Evolutionary conservation across 2,329 filamentous ascomycete species (phyloP).

Genomic region (Huntiella omanensis): DNA sequence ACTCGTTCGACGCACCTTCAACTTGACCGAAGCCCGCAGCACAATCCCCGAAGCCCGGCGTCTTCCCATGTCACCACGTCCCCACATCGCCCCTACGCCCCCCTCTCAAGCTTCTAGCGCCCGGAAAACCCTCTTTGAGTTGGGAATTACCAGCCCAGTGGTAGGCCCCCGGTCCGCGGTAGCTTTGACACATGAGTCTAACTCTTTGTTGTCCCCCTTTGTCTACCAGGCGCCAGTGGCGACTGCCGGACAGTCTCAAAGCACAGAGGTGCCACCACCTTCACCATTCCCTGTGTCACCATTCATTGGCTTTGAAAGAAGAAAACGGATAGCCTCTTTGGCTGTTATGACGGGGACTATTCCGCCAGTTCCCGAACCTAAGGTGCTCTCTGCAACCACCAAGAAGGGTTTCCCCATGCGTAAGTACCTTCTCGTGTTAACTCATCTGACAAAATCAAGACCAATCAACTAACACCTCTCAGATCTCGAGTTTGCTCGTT

Average conservation of each 20-base stretch:
- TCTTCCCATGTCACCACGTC: neutral
- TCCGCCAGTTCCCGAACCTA: too few species aligned
- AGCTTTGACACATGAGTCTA: neutral
- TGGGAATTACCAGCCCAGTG: constrained; percentile 6
- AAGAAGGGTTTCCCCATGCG: constrained; percentile 25
- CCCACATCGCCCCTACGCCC: neutral
- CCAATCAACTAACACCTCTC: neutral
- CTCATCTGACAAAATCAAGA: constrained; percentile 1
- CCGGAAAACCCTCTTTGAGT: constrained; percentile 4
- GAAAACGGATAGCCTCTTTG: constrained; percentile 6
- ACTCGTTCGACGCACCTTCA: constrained; percentile 30
- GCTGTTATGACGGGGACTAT: neutral
- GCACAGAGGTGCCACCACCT: neutral
- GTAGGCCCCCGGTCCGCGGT: neutral
- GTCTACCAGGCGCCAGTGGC: neutral
- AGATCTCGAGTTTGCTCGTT: constrained; percentile 30
- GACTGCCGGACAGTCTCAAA: neutral
- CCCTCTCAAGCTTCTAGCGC: neutral
- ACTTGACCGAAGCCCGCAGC: constrained; percentile 27
- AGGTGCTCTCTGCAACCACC: neutral
- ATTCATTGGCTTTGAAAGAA: constrained; percentile 9
- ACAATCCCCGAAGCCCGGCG: constrained; percentile 21
- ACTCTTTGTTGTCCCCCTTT: constrained; percentile 2
- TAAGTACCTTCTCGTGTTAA: constrained; percentile 19
- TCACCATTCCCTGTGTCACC: constrained; percentile 5